Evolutionary conservation across 768 basidiomycete species (phyloP).

Genomic region (Suillus subluteus): DNA sequence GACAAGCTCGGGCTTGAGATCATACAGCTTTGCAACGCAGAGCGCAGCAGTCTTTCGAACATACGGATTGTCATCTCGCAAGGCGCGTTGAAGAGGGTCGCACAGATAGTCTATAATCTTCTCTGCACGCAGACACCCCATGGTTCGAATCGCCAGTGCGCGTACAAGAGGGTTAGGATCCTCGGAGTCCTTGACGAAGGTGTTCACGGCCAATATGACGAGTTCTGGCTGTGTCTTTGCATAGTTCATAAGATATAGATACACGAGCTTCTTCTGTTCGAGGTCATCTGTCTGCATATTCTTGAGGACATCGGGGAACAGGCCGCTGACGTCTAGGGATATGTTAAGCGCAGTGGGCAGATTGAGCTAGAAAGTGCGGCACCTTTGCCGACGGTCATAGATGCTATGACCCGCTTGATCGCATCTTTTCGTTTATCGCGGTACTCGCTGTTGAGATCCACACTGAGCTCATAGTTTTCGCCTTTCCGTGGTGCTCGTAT

Average conservation of each 20-base stretch:
- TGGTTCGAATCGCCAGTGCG: conserved; percentile 95
- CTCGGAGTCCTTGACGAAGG: conserved; percentile 96
- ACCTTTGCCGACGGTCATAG: conserved; percentile 99
- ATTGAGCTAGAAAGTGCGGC: conserved; percentile 23
- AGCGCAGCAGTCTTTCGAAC: conserved; percentile 97
- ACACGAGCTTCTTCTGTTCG: conserved; percentile 99
- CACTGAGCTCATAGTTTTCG: conserved; percentile 96
- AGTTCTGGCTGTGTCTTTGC: conserved; percentile 99
- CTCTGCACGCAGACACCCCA: conserved; percentile 96
- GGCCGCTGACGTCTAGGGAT: conserved; percentile 77
- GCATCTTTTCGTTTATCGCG: conserved; percentile 96
- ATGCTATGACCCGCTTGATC: conserved; percentile 96
- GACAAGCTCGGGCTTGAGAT: conserved; percentile 93
- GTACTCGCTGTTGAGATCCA: conserved; percentile 97
- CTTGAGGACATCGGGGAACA: conserved; percentile 98
- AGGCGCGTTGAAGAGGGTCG: conserved; percentile 88
- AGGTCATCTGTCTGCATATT: conserved; percentile 99
- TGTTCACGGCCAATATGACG: conserved; percentile 98
- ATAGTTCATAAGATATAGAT: conserved; percentile 99
- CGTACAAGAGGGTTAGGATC: conserved; percentile 97
- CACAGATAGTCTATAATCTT: conserved; percentile 99
- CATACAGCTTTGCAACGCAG: conserved; percentile 97
- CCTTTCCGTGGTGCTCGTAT: conserved; percentile 72
- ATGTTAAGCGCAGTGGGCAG: conserved; percentile 14
- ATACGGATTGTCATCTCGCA: conserved; percentile 96